Evolutionary conservation across 805 yeast genomes (phyloP).

Genomic region (Schwanniomyces vanrijiae): DNA sequence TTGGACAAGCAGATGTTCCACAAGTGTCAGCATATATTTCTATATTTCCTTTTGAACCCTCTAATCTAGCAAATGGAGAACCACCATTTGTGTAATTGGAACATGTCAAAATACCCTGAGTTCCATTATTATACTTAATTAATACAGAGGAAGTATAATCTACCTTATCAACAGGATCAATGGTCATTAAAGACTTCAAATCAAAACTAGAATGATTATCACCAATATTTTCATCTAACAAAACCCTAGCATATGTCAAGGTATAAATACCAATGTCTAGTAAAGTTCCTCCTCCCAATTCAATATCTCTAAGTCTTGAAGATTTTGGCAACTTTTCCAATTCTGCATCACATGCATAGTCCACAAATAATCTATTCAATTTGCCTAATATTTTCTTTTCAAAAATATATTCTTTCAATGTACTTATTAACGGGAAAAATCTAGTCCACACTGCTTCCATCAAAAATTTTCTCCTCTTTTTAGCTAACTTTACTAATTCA

Average conservation of each 20-base stretch:
- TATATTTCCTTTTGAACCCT: slow-evolving; percentile 32
- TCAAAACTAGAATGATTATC: slow-evolving; percentile 24
- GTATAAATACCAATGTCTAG: slow-evolving; percentile 58
- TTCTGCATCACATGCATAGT: slow-evolving; percentile 39
- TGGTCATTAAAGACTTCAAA: slow-evolving; percentile 30
- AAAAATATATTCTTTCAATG: slow-evolving; percentile 35
- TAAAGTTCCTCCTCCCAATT: slow-evolving; percentile 56
- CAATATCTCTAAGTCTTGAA: slow-evolving; percentile 42
- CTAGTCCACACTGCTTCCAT: slow-evolving; percentile 66
- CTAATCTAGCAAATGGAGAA: slow-evolving; percentile 30
- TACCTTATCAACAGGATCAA: slow-evolving; percentile 37
- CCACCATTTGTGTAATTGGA: slow-evolving; percentile 27
- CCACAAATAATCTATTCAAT: slow-evolving; percentile 42
- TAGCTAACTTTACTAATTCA: slow-evolving; percentile 44
- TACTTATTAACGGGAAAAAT: slow-evolving; percentile 47
- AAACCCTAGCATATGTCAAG: slow-evolving; percentile 44
- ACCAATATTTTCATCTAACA: slow-evolving; percentile 35
- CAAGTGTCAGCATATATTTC: slow-evolving; percentile 27
- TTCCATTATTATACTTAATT: slow-evolving; percentile 38
- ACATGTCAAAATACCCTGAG: slow-evolving; percentile 38
- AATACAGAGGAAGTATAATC: slow-evolving; percentile 42
- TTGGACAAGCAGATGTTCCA: slow-evolving; percentile 28
- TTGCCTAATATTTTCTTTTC: slow-evolving; percentile 47
- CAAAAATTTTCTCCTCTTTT: slow-evolving; percentile 41
- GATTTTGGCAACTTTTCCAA: slow-evolving; percentile 26